Evolutionary conservation across 176 grass and related monocot genomes (phyloP).

Genomic region (Eragrostis curvula): DNA sequence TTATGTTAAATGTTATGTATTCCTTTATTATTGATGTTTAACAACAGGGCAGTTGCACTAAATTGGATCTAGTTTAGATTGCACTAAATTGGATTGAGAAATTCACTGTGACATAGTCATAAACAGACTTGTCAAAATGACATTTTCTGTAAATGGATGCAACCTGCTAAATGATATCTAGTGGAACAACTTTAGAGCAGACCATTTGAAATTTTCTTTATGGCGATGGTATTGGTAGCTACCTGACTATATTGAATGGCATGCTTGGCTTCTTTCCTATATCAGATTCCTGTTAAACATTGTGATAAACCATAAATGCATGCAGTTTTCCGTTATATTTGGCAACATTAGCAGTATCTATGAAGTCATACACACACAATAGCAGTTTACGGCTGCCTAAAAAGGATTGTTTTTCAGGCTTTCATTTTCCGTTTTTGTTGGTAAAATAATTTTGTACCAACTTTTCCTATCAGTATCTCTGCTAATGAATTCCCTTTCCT

Average conservation of each 20-base stretch:
- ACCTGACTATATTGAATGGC: background rate
- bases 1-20: background rate
- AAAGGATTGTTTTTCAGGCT: background rate
- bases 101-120: background rate
- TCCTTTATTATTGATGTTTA: background rate
- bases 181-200: background rate
- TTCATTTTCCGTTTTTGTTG: background rate
- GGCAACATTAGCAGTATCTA: no score
- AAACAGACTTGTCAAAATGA: background rate
- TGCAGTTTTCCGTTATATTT: no score
- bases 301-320: background rate
- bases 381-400: background rate
- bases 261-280: background rate
- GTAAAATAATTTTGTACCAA: background rate
- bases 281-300: background rate
- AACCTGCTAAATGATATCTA: background rate
- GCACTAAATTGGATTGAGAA: background rate
- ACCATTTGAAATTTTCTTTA: background rate
- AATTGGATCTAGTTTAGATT: background rate
- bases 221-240: background rate
- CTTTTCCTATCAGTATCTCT: background rate
- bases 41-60: no score
- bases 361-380: background rate
- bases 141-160: background rate
- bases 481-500: constrained; percentile 8